Percentiles rank a stretch among this genome's conserved stretches.
phyloP scores from a whole-genome alignment of 2,329 filamentous ascomycete genomes.

The Verticillium nonalfalfae region DNA sequence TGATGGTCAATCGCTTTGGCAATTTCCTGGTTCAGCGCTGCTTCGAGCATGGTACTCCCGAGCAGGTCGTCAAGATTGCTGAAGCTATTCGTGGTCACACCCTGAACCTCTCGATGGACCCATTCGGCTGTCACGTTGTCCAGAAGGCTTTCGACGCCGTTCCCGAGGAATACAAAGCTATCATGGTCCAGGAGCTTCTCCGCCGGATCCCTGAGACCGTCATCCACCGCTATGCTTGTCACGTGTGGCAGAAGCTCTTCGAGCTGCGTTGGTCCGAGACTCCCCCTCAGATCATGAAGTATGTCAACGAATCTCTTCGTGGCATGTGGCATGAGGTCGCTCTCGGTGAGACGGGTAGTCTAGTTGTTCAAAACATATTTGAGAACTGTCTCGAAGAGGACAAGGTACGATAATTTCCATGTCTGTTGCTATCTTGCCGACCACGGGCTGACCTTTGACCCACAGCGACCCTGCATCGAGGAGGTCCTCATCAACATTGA shows the following conservation, averaged over 20 bases:
- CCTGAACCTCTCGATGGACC: slow-evolving; percentile 92
- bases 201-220: slow-evolving; percentile 95
- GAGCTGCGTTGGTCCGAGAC: slow-evolving; percentile 93
- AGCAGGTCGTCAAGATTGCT: slow-evolving; percentile 92
- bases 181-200: slow-evolving; percentile 97
- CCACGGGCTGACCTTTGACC: not conserved
- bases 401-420: slow-evolving; percentile 58
- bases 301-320: slow-evolving; percentile 87
- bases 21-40: slow-evolving; percentile 98
- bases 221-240: slow-evolving; percentile 96
- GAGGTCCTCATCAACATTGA: slow-evolving; percentile 94
- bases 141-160: slow-evolving; percentile 99
- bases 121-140: slow-evolving; percentile 95
- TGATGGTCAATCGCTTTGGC: slow-evolving; percentile 98
- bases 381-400: slow-evolving; percentile 98
- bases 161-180: slow-evolving; percentile 93
- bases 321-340: slow-evolving; percentile 99
- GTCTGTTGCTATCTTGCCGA: not conserved
- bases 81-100: slow-evolving; percentile 92
- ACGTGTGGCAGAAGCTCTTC: slow-evolving; percentile 99
- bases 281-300: slow-evolving; percentile 96
- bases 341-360: slow-evolving; percentile 89
- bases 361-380: slow-evolving; percentile 99
- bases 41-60: slow-evolving; percentile 94
- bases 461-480: slow-evolving; percentile 91